Conservation (phyloP, 2,329 filamentous ascomycete species). For the Metarhizium sp. region DNA sequence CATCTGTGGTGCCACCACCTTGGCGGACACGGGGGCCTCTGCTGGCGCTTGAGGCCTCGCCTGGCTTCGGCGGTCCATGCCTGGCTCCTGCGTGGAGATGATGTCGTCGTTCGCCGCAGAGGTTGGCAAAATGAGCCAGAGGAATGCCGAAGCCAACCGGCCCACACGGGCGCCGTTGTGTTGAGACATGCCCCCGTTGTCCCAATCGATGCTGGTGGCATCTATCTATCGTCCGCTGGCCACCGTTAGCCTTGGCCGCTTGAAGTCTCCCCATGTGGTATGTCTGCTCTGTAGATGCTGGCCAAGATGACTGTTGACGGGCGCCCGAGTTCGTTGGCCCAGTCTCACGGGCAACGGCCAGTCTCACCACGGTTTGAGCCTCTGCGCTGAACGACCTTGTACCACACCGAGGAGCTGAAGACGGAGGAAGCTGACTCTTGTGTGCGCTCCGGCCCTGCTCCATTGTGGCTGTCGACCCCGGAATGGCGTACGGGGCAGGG, state of each 20-base stretch:
- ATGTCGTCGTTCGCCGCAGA: neutral
- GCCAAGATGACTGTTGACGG: no score
- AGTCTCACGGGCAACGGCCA: no score
- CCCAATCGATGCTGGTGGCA: neutral
- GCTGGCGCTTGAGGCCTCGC: neutral
- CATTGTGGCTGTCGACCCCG: slow-evolving; percentile 5
- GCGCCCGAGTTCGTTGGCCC: no score
- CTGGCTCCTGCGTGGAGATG: neutral
- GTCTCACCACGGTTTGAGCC: no score
- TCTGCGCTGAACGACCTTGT: no score
- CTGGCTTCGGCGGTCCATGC: neutral
- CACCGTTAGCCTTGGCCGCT: no score
- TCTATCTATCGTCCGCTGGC: neutral
- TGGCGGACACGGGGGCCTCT: slow-evolving; percentile 1
- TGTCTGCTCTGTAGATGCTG: no score
- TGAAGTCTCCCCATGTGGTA: no score
- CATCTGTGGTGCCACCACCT: slow-evolving; percentile 8
- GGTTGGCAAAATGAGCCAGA: neutral
- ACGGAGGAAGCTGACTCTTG: neutral
- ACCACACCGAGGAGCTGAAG: no score
- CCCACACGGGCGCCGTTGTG: neutral
- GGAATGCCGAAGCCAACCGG: slow-evolving; percentile 8
- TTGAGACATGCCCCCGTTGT: neutral
- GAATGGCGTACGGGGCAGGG: neutral
- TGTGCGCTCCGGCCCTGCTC: neutral